These are phyloP conservation scores for Trichoderma semiorbis DNA, from an alignment of 2,329 filamentous ascomycete genomes.

Conservation along the genomic window DNA sequence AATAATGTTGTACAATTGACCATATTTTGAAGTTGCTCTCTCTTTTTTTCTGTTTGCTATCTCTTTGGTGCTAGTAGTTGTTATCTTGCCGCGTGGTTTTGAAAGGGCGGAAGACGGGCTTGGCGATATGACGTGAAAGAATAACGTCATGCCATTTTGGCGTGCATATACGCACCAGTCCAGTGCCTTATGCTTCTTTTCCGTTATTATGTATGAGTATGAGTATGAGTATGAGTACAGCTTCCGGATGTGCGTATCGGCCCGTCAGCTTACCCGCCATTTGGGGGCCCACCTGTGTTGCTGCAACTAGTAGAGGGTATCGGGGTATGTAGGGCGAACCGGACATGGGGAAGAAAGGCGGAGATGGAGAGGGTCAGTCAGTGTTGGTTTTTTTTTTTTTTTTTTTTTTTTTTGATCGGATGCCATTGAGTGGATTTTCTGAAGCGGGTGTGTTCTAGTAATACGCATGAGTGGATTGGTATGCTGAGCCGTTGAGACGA, in stretches of 20 bases:
- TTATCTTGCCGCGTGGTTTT: not conserved
- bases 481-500: not conserved
- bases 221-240: not conserved
- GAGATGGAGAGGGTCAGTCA: not conserved
- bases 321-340: not conserved
- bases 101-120: not conserved
- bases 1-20: not conserved
- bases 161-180: not conserved
- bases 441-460: not conserved
- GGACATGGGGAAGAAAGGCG: not conserved
- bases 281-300: not conserved
- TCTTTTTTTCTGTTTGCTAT: not conserved
- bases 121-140: not conserved
- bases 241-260: not conserved
- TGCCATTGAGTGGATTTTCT: not conserved
- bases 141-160: not conserved
- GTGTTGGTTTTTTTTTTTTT: not conserved
- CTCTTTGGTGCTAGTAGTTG: not conserved
- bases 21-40: not conserved
- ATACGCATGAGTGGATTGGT: not conserved
- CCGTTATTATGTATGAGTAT: not conserved
- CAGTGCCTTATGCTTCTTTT: not conserved
- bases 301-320: not conserved
- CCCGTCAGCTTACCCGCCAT: slow-evolving; percentile 6
- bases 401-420: not conserved